phyloP scores from a whole-genome alignment of 345 rosid species.

The Gossypium ekmanianum region DNA sequence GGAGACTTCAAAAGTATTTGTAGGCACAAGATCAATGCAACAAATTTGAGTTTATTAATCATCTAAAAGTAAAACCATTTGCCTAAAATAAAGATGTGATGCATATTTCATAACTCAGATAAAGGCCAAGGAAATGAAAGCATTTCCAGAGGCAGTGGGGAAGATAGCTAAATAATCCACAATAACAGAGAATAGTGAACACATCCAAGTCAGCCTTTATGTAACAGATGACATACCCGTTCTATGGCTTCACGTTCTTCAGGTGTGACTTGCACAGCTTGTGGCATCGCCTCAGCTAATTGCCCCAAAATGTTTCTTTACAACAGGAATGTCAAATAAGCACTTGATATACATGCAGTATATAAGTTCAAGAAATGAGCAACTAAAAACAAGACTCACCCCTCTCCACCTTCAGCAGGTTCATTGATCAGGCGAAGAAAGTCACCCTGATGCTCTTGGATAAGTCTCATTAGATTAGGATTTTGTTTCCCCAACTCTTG shows the following conservation, averaged over 20 bases:
- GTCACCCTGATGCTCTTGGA: conserved; percentile 88
- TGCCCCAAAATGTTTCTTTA: conserved; percentile 63
- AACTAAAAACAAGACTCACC: conserved; percentile 39
- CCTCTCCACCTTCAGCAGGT: conserved; percentile 81
- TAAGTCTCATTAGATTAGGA: conserved; percentile 32
- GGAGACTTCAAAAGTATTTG: no score
- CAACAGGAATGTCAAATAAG: conserved; percentile 12
- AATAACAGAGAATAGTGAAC: not conserved
- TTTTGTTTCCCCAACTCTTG: no score
- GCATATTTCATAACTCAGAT: no score
- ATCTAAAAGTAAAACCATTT: no score
- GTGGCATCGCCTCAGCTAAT: conserved; percentile 78
- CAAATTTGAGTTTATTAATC: no score
- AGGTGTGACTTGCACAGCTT: conserved; percentile 76
- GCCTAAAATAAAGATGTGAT: no score
- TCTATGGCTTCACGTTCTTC: conserved; percentile 95
- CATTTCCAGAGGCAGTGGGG: no score
- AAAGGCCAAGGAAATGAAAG: no score
- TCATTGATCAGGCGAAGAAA: conserved; percentile 84
- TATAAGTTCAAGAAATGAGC: not conserved
- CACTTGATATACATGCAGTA: not conserved
- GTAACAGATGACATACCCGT: conserved; percentile 46
- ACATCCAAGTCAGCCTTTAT: not conserved
- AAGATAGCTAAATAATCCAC: not conserved
- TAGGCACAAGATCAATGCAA: no score